phyloP scores from a whole-genome alignment of 2,329 filamentous ascomycete genomes.

The Fusarium luffae region DNA sequence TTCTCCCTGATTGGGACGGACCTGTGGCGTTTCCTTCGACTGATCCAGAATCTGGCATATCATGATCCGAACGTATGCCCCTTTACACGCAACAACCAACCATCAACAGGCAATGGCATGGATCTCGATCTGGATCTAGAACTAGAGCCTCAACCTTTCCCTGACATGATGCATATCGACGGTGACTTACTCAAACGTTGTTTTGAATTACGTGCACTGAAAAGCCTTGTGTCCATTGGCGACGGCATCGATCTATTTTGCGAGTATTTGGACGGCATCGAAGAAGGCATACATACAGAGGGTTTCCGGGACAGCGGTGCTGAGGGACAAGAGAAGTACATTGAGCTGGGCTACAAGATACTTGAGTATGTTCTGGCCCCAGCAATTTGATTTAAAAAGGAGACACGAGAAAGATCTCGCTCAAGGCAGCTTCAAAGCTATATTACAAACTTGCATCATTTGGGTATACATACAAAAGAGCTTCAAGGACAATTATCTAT shows the following conservation, averaged over 20 bases:
- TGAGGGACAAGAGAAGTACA: slow-evolving; percentile 50
- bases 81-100: slow-evolving; percentile 49
- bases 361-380: slow-evolving; percentile 65
- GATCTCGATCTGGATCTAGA: slow-evolving; percentile 38
- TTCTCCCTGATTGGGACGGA: slow-evolving; percentile 73
- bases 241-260: slow-evolving; percentile 56
- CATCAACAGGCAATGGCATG: slow-evolving; percentile 1
- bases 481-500: not conserved
- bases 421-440: not conserved
- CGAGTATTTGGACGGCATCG: slow-evolving; percentile 62
- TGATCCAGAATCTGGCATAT: slow-evolving; percentile 76
- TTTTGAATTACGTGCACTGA: slow-evolving; percentile 58
- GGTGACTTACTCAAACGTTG: slow-evolving; percentile 72
- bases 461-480: not conserved
- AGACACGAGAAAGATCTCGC: not conserved
- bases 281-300: slow-evolving; percentile 56
- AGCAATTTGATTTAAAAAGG: slow-evolving; percentile 53
- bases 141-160: slow-evolving; percentile 51
- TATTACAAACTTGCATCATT: not conserved
- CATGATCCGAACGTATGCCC: slow-evolving; percentile 61
- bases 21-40: slow-evolving; percentile 75
- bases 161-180: slow-evolving; percentile 71
- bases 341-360: slow-evolving; percentile 64
- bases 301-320: slow-evolving; percentile 45
- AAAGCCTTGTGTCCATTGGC: slow-evolving; percentile 53